These are phyloP conservation scores for Tilletia setariae DNA, from an alignment of 1,284 basidiomycete genomes.

Conservation along the genomic window DNA sequence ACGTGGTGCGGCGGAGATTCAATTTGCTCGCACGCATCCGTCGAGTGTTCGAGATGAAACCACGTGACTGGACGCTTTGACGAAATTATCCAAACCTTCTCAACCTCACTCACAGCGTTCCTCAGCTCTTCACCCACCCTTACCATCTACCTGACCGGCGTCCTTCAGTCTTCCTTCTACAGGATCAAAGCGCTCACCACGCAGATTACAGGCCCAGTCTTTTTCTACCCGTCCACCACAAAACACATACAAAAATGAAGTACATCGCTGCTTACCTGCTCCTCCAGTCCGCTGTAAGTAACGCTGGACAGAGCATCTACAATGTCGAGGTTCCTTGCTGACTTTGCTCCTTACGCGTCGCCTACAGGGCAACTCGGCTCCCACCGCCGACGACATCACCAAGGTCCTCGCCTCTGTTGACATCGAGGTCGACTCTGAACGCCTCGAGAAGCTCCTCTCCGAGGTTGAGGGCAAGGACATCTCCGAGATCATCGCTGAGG, in stretches of 20 bases:
- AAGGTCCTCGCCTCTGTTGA: constrained; percentile 78
- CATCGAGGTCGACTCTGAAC: constrained; percentile 81
- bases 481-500: constrained; percentile 87
- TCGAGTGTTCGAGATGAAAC: neutral
- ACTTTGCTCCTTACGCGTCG: too few relatives aligned
- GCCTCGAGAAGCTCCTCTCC: constrained; percentile 78
- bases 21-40: neutral
- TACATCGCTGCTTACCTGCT: constrained; percentile 71
- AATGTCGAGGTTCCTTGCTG: too few relatives aligned
- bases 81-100: constrained; percentile 3
- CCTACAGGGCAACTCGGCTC: constrained; percentile 67
- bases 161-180: constrained; percentile 75
- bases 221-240: constrained; percentile 16
- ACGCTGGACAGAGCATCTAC: neutral
- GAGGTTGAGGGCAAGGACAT: constrained; percentile 92
- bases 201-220: constrained; percentile 52
- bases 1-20: neutral
- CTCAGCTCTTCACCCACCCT: neutral
- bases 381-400: constrained; percentile 84
- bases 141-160: constrained; percentile 20
- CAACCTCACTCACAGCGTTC: neutral
- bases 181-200: constrained; percentile 45
- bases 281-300: constrained; percentile 75
- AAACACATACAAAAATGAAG: constrained; percentile 41
- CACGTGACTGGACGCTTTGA: neutral